Evolutionary conservation across 495 filamentous ascomycete genomes (phyloP), one percentile per base, ranked within the genome.

Genomic region (Bacidia gigantensis): DNA sequence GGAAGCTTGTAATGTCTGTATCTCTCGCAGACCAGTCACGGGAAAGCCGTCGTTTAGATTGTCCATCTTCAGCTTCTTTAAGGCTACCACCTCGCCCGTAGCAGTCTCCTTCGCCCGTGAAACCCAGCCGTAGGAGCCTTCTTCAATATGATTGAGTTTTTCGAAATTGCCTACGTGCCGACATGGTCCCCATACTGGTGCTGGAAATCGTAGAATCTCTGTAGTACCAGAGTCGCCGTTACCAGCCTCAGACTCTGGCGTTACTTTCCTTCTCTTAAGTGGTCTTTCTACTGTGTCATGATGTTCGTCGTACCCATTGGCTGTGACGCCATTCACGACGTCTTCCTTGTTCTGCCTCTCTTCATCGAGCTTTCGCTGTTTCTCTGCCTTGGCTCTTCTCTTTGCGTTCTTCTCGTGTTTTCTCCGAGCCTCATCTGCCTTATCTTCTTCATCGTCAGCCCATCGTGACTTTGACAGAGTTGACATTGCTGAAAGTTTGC

Each of bases 51-150:
- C 83, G 56, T 83, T 80, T 55, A 73, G 72, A 62, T 82, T 77
- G 56, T 95, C 87, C 70, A 96, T 80, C 73, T 98, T 98, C 48
- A 97, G 74, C 63, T 88, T 83, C 74, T 98, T 98, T 58, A 98
- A 68, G 38, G 92, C 92, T 20, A 97, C 89, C 5, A 98, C 74
- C 54, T 88, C 80, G 5, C 88, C 87, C 1, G 92, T 94, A 2
- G 72, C 72, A 11, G 74, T 76, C 63, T 95, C 87, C 55, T 72
- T 80, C 7, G 90, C 92, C 24, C 92, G 71, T 39, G 90, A 89
- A 2, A 98, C 92, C 79, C 81, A 89, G 48, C 92, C 92, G 68
- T 97, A 98, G 1, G 87, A 84, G 49, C 92, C 92, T 66, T 98
- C 92, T 64, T 97, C 92, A 60, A 98, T 98, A 66, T 92, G 84